Evolutionary conservation across 345 rosid species (phyloP).

Genomic region (Bruguiera parviflora): DNA sequence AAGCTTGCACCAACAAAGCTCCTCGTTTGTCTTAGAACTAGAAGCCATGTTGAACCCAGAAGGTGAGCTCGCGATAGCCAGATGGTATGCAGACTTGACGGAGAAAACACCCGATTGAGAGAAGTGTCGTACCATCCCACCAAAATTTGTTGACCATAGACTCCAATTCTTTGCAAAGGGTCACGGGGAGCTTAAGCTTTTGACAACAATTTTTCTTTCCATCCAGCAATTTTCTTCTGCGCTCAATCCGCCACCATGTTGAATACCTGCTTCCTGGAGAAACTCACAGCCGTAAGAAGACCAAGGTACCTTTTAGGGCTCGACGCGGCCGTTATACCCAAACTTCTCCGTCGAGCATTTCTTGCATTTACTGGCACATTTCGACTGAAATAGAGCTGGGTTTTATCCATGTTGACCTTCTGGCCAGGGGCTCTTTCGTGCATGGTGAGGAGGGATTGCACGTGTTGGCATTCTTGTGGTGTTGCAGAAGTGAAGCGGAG

Average conservation of each 20-base stretch:
- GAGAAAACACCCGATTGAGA: background rate
- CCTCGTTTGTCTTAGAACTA: too few relatives aligned
- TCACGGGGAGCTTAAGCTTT: background rate
- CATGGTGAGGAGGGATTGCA: background rate
- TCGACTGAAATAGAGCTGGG: background rate
- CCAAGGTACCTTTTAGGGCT: background rate
- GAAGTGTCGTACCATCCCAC: background rate
- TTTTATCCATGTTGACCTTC: background rate
- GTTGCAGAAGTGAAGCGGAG: background rate
- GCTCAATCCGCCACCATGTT: background rate
- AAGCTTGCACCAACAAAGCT: too few relatives aligned
- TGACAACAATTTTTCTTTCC: background rate
- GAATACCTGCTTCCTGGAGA: background rate
- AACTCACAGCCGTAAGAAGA: background rate
- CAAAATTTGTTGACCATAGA: background rate
- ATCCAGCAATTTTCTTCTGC: background rate
- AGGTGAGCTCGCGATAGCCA: too few relatives aligned
- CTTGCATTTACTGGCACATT: background rate
- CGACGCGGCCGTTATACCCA: background rate
- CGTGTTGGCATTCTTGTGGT: background rate
- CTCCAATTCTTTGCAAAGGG: background rate
- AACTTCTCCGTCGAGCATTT: background rate
- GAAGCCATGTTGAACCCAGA: too few relatives aligned
- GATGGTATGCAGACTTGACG: background rate
- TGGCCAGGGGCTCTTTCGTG: background rate